A percentile compares a stretch with the other conserved stretches of the same genome.
Conservation (phyloP, 148 eudicot species). For the Suaeda aralocaspica region DNA sequence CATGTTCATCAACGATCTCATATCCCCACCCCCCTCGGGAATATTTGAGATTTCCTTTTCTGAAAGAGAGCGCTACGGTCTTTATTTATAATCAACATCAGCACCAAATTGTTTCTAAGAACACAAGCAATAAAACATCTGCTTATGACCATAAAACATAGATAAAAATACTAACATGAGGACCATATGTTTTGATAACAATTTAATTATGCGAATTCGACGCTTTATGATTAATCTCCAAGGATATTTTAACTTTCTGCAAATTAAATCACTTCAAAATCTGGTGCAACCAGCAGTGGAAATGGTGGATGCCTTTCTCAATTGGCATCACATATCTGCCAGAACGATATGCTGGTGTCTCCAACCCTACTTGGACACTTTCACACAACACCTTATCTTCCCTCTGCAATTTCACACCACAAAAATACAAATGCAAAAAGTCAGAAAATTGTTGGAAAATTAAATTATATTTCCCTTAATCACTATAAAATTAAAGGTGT, state of each 20-base stretch:
- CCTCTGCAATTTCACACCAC: conserved; percentile 11
- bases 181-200: neutral
- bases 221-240: neutral
- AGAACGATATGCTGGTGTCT: conserved; percentile 4
- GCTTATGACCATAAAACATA: neutral
- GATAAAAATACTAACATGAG: neutral
- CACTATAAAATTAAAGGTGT: too few relatives aligned
- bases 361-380: conserved; percentile 16
- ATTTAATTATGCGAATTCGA: neutral
- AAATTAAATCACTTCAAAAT: conserved; percentile 1
- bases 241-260: neutral
- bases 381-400: conserved; percentile 20
- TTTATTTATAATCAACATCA: conserved; percentile 2
- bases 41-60: neutral
- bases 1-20: neutral
- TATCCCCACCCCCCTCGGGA: neutral
- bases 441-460: neutral
- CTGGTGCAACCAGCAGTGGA: conserved; percentile 16
- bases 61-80: neutral
- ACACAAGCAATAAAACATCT: neutral
- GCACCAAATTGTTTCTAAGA: neutral
- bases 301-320: conserved; percentile 14
- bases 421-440: neutral
- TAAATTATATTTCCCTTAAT: neutral
- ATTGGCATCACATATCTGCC: conserved; percentile 16